These are phyloP conservation scores for Barbarea vulgaris DNA, from an alignment of 345 rosid species.

Conservation along the genomic window DNA sequence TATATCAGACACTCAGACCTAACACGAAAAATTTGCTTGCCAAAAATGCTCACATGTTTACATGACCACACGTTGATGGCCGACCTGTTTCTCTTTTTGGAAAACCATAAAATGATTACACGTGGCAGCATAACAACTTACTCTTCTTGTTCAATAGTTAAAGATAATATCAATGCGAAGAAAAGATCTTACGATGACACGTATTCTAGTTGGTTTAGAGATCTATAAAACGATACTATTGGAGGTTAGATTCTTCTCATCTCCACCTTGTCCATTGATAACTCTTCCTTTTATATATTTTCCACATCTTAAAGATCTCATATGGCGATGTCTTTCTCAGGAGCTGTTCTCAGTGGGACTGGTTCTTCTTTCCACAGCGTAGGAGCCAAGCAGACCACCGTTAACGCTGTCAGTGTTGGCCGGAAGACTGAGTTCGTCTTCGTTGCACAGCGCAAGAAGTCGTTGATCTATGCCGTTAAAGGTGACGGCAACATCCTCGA, in stretches of 20 bases:
- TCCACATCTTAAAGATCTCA: not conserved
- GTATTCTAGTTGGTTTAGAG: not conserved
- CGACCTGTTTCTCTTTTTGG: slow-evolving; percentile 25
- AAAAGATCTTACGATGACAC: slow-evolving; percentile 11
- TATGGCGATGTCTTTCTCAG: slow-evolving; percentile 40
- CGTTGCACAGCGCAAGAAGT: slow-evolving; percentile 35
- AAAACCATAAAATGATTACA: slow-evolving; percentile 9
- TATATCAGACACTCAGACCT: not conserved
- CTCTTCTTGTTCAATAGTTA: not conserved
- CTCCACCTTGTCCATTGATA: slow-evolving; percentile 11
- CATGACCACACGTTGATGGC: slow-evolving; percentile 35
- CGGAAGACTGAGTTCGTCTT: slow-evolving; percentile 13
- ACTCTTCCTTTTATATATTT: not conserved
- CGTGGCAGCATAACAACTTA: slow-evolving; percentile 9
- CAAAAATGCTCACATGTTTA: slow-evolving; percentile 13
- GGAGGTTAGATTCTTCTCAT: slow-evolving; percentile 19
- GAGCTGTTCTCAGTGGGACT: slow-evolving; percentile 32
- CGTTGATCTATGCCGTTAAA: slow-evolving; percentile 31
- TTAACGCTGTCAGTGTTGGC: slow-evolving; percentile 14
- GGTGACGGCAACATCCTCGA: slow-evolving; percentile 34
- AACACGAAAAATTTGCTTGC: not conserved
- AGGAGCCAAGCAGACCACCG: slow-evolving; percentile 7
- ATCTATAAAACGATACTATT: slow-evolving; percentile 13
- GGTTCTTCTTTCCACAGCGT: slow-evolving; percentile 11
- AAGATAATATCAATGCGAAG: not conserved